phyloP scores from a whole-genome alignment of 2,329 filamentous ascomycete genomes.

The Fonsecaea pugnacius region DNA sequence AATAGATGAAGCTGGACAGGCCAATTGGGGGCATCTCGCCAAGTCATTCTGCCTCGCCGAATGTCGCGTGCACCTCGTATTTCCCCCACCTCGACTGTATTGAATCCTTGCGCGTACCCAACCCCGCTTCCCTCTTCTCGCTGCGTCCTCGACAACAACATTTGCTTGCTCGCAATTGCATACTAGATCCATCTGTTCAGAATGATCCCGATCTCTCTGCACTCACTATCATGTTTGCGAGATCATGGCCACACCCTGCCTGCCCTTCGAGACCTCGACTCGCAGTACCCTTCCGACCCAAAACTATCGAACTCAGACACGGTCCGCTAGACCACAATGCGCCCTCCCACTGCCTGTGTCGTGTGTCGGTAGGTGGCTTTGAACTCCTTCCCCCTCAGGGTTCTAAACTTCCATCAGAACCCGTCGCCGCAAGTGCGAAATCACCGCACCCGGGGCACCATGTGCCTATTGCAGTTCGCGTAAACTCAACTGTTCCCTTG shows the following conservation, averaged over 20 bases:
- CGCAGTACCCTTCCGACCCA: background rate
- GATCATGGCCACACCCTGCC: background rate
- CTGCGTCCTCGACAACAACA: background rate
- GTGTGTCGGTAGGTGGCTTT: slow-evolving; percentile 24
- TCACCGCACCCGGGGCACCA: slow-evolving; percentile 19
- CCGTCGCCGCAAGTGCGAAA: slow-evolving; percentile 29
- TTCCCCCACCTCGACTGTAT: background rate
- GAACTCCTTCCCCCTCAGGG: background rate
- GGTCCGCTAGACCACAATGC: slow-evolving; percentile 11
- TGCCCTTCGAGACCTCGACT: background rate
- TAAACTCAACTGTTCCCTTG: slow-evolving; percentile 28
- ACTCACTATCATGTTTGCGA: background rate
- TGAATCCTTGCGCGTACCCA: background rate
- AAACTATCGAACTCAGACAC: background rate
- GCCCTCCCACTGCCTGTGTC: slow-evolving; percentile 34
- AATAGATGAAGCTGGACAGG: background rate
- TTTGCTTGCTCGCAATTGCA: background rate
- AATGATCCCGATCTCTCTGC: background rate
- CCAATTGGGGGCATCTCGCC: background rate
- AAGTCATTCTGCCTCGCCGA: background rate
- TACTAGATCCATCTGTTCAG: background rate
- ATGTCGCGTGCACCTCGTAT: background rate
- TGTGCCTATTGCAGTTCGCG: slow-evolving; percentile 29
- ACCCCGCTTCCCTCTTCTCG: background rate
- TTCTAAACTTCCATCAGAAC: slow-evolving; percentile 13